A percentile compares a stretch with the other conserved stretches of the same genome.
These are phyloP conservation scores for Brassica incana DNA, from an alignment of 345 rosid species.

Conservation along the genomic window DNA sequence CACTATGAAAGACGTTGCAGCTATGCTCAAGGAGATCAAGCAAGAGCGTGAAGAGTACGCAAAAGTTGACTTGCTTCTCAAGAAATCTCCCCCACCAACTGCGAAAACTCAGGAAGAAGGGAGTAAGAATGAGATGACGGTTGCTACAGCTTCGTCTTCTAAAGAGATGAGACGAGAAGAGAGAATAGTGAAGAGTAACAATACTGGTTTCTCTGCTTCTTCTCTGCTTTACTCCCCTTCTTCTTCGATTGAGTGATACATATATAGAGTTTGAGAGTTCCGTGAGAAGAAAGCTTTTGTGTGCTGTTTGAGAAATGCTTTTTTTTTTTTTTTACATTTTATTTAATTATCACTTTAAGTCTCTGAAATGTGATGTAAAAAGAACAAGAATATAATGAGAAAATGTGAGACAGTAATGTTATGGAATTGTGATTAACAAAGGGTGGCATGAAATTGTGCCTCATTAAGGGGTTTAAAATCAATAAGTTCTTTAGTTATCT, in stretches of 20 bases:
- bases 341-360: not conserved
- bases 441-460: constrained; percentile 13
- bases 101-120: constrained; percentile 17
- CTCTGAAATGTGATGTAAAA: constrained; percentile 27
- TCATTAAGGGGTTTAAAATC: constrained; percentile 5
- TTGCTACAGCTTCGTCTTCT: constrained; percentile 46
- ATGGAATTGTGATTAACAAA: constrained; percentile 29
- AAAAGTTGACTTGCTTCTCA: constrained; percentile 70
- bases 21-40: constrained; percentile 92
- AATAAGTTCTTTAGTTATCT: constrained; percentile 12
- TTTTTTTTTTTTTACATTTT: not conserved
- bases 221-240: constrained; percentile 68
- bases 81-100: constrained; percentile 57
- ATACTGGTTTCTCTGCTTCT: constrained; percentile 83
- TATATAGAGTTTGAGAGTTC: constrained; percentile 37
- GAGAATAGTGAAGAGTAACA: constrained; percentile 57
- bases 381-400: constrained; percentile 19
- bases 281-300: constrained; percentile 18
- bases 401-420: constrained; percentile 11
- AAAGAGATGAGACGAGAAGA: constrained; percentile 45
- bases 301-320: constrained; percentile 30
- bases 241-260: constrained; percentile 36
- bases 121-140: constrained; percentile 33
- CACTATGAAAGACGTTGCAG: constrained; percentile 89
- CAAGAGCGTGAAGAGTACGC: constrained; percentile 80